Percentiles rank a stretch among this genome's conserved stretches.
phyloP scores from a whole-genome alignment of 345 rosid genomes.

The Noccaea caerulescens region DNA sequence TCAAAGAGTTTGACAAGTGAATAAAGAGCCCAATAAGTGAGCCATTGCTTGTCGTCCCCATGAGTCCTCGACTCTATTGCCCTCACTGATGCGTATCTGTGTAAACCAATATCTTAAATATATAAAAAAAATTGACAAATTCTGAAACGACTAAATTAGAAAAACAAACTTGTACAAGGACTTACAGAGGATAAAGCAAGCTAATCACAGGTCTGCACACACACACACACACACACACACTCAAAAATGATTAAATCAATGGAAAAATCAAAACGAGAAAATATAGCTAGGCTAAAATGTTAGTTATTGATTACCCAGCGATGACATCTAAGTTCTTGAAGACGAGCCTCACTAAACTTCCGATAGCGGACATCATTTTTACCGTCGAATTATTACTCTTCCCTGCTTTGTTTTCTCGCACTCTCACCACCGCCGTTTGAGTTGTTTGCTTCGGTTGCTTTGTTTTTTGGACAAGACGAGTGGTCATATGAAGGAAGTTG shows the following conservation, averaged over 20 bases:
- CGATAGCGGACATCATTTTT: slow-evolving; percentile 49
- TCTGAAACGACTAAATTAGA: neutral
- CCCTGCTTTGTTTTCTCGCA: neutral
- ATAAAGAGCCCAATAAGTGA: slow-evolving; percentile 88
- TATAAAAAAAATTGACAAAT: neutral
- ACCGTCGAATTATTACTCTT: slow-evolving; percentile 5
- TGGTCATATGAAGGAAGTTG: slow-evolving; percentile 29
- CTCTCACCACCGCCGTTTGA: slow-evolving; percentile 34
- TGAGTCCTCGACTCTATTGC: slow-evolving; percentile 74
- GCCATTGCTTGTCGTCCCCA: slow-evolving; percentile 77
- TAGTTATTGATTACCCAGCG: slow-evolving; percentile 55
- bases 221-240: neutral
- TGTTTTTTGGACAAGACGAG: slow-evolving; percentile 25
- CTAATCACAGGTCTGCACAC: slow-evolving; percentile 69
- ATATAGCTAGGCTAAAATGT: neutral
- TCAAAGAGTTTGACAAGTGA: slow-evolving; percentile 76
- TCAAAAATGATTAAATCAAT: neutral
- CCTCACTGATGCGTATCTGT: slow-evolving; percentile 70
- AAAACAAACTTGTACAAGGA: neutral
- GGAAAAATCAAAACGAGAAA: neutral
- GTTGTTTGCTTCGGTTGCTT: neutral
- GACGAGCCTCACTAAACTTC: slow-evolving; percentile 64
- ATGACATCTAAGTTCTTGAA: slow-evolving; percentile 79
- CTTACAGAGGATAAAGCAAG: slow-evolving; percentile 86
- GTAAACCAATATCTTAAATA: slow-evolving; percentile 3